Evolutionary conservation across 2,329 filamentous ascomycete species (phyloP).

Genomic region (Chaetomium olivaceum): DNA sequence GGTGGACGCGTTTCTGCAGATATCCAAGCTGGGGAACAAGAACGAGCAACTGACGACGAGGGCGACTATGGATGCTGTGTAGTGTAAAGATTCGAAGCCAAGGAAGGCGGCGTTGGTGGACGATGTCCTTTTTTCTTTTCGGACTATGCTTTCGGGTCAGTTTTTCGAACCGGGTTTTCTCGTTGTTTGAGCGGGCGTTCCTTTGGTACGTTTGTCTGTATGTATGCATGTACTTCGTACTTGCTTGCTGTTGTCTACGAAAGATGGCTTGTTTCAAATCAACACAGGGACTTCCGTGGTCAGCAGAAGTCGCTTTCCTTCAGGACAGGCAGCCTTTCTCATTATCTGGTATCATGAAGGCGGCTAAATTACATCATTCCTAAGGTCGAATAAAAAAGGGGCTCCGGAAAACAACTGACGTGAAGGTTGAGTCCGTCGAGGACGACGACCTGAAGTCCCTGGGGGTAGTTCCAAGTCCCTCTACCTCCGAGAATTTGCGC

Average conservation of each 20-base stretch:
- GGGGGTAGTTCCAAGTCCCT: slow-evolving; percentile 9
- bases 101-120: not conserved
- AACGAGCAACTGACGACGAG: slow-evolving; percentile 87
- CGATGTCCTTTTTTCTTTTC: not conserved
- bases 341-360: slow-evolving; percentile 53
- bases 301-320: slow-evolving; percentile 5
- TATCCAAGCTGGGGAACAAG: slow-evolving; percentile 95
- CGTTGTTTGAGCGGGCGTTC: not conserved
- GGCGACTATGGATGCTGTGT: slow-evolving; percentile 76
- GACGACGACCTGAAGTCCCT: slow-evolving; percentile 2
- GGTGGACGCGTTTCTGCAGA: slow-evolving; percentile 92
- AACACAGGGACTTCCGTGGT: not conserved
- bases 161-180: not conserved
- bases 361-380: slow-evolving; percentile 51
- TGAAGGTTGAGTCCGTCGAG: slow-evolving; percentile 11
- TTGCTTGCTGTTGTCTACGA: not conserved
- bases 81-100: slow-evolving; percentile 51
- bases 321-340: slow-evolving; percentile 36
- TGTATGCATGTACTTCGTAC: too few species aligned
- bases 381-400: slow-evolving; percentile 43
- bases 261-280: not conserved
- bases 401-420: slow-evolving; percentile 30
- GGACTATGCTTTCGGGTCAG: too few species aligned
- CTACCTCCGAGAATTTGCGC: slow-evolving; percentile 14
- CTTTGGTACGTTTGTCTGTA: not conserved